phyloP scores from a whole-genome alignment of 2,329 filamentous ascomycete species.

The Trichoderma sp. region DNA sequence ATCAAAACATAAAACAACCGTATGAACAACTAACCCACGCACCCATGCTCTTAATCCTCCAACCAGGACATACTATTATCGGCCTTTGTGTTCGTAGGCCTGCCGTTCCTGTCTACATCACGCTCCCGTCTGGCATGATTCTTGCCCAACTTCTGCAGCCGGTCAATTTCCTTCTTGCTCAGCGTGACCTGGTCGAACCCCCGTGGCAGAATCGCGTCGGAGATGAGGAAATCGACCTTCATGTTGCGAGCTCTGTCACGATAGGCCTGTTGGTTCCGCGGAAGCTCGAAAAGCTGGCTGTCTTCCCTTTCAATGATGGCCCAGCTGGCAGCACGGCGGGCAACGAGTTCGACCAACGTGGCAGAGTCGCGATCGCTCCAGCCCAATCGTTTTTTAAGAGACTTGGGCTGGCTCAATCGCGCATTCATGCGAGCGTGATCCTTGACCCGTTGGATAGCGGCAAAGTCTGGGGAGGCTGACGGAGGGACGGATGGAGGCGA shows the following conservation, averaged over 20 bases:
- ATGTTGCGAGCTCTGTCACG: conserved; percentile 58
- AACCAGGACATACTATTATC: background rate
- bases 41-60: background rate
- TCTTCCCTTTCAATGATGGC: conserved; percentile 33
- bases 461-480: conserved; percentile 19
- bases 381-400: conserved; percentile 29
- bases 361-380: conserved; percentile 45
- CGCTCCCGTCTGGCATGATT: conserved; percentile 49
- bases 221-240: conserved; percentile 51
- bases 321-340: conserved; percentile 30
- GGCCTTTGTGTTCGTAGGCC: conserved; percentile 37
- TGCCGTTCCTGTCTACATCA: conserved; percentile 42
- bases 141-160: conserved; percentile 41
- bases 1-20: background rate
- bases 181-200: conserved; percentile 51
- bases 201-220: conserved; percentile 43
- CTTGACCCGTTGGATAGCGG: conserved; percentile 31
- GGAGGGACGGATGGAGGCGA: background rate
- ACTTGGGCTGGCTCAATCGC: conserved; percentile 25
- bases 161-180: conserved; percentile 47
- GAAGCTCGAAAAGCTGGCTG: conserved; percentile 38
- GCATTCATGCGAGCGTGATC: conserved; percentile 21
- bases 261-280: conserved; percentile 53
- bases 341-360: conserved; percentile 43
- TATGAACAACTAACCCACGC: background rate